phyloP scores from a whole-genome alignment of 2,329 filamentous ascomycete genomes.

The Ophiostoma sp. region DNA sequence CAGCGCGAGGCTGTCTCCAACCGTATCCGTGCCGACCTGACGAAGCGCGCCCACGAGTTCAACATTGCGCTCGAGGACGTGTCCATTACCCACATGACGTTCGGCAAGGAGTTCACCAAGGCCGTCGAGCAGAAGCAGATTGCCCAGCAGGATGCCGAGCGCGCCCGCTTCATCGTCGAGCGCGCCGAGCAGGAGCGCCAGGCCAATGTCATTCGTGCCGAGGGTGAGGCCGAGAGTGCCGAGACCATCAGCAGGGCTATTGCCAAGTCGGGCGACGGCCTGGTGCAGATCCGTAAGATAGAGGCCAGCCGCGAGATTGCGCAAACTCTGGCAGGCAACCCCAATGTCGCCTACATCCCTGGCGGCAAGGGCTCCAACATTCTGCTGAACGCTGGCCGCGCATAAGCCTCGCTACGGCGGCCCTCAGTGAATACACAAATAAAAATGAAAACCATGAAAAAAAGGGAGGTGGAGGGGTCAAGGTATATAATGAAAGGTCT shows the following conservation, averaged over 20 bases:
- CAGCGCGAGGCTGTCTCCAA: slow-evolving; percentile 96
- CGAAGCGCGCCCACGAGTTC: slow-evolving; percentile 91
- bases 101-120: slow-evolving; percentile 96
- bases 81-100: slow-evolving; percentile 99
- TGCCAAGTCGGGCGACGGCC: slow-evolving; percentile 83
- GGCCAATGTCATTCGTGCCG: slow-evolving; percentile 95
- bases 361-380: slow-evolving; percentile 57
- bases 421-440: neutral
- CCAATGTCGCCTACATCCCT: slow-evolving; percentile 92
- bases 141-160: slow-evolving; percentile 96
- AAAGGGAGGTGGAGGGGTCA: neutral
- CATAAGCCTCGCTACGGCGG: slow-evolving; percentile 27
- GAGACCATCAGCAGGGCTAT: slow-evolving; percentile 90
- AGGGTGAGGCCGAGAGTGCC: slow-evolving; percentile 94
- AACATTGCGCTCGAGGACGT: slow-evolving; percentile 99
- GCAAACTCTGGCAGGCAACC: slow-evolving; percentile 78
- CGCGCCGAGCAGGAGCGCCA: slow-evolving; percentile 97
- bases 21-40: slow-evolving; percentile 85
- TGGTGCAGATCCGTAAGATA: slow-evolving; percentile 94
- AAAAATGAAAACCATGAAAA: neutral
- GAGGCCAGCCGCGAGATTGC: slow-evolving; percentile 96
- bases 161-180: slow-evolving; percentile 96
- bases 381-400: slow-evolving; percentile 48
- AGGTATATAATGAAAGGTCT: slow-evolving; percentile 10
- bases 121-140: slow-evolving; percentile 99